These are phyloP conservation scores for Aegilops sharonensis DNA, from an alignment of 176 grass and related monocot species.

Conservation along the genomic window DNA sequence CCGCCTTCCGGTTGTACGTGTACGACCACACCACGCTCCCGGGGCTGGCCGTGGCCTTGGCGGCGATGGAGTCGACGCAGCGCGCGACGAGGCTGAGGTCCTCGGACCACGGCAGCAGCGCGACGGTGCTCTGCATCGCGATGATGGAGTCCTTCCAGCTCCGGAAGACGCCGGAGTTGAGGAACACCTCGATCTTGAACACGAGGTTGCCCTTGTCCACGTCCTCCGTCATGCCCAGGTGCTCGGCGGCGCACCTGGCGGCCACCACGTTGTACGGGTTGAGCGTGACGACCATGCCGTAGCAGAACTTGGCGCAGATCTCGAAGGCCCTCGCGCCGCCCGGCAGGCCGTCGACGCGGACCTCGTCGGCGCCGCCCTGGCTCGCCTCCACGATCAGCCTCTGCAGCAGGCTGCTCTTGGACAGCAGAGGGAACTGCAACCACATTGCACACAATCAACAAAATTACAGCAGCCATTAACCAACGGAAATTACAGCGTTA, in stretches of 20 bases:
- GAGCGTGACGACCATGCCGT: slow-evolving; percentile 83
- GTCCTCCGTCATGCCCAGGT: slow-evolving; percentile 93
- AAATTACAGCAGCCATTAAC: not conserved
- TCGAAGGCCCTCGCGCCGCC: slow-evolving; percentile 73
- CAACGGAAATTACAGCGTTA: not conserved
- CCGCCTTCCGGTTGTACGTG: slow-evolving; percentile 61
- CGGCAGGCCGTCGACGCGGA: slow-evolving; percentile 64
- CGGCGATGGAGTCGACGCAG: slow-evolving; percentile 79
- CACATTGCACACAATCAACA: not conserved
- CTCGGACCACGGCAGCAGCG: slow-evolving; percentile 65
- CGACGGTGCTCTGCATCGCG: slow-evolving; percentile 62
- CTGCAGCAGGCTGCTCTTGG: slow-evolving; percentile 75
- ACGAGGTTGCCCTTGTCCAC: slow-evolving; percentile 79
- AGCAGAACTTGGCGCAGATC: slow-evolving; percentile 90
- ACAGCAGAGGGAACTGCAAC: slow-evolving; percentile 86
- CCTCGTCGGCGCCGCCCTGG: slow-evolving; percentile 51
- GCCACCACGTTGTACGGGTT: slow-evolving; percentile 77
- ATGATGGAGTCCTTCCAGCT: slow-evolving; percentile 89
- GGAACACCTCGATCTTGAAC: slow-evolving; percentile 80
- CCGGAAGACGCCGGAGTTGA: slow-evolving; percentile 62
- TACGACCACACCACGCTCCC: slow-evolving; percentile 68
- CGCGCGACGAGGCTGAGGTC: slow-evolving; percentile 70
- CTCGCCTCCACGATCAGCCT: slow-evolving; percentile 57
- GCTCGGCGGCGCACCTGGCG: slow-evolving; percentile 65
- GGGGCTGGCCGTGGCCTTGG: slow-evolving; percentile 65